A percentile compares a stretch with the other conserved stretches of the same genome.
These are phyloP conservation scores for Ophiorrhiza pumila DNA, from an alignment of 257 asterid species.

Conservation along the genomic window DNA sequence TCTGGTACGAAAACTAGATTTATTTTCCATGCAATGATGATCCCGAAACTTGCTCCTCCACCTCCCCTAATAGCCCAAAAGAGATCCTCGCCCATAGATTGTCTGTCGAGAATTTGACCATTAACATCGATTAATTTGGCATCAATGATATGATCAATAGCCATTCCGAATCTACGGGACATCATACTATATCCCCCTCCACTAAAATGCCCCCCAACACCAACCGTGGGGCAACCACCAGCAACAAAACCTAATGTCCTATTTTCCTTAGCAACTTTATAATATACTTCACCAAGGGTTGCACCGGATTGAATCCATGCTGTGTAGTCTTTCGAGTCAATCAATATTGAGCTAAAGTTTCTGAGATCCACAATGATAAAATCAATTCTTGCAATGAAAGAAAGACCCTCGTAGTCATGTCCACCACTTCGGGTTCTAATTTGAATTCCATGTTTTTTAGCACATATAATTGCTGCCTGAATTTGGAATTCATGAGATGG, in stretches of 20 bases:
- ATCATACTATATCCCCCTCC: conserved; percentile 49
- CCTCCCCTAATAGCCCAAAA: conserved; percentile 59
- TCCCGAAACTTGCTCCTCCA: conserved; percentile 45
- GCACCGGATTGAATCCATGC: conserved; percentile 50
- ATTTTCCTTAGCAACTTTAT: conserved; percentile 22
- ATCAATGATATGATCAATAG: conserved; percentile 39
- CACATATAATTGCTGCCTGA: conserved; percentile 29
- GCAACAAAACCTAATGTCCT: conserved; percentile 32
- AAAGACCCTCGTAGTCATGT: conserved; percentile 49
- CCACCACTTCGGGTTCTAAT: conserved; percentile 43
- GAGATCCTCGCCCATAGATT: conserved; percentile 51
- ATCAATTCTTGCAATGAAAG: conserved; percentile 24
- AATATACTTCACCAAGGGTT: conserved; percentile 37
- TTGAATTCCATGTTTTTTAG: conserved; percentile 26
- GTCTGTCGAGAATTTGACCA: conserved; percentile 28
- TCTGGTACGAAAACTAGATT: conserved; percentile 26
- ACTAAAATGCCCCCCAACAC: conserved; percentile 49
- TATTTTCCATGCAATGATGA: conserved; percentile 37
- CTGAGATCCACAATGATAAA: conserved; percentile 37
- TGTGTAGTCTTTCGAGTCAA: conserved; percentile 21
- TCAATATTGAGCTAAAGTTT: conserved; percentile 25
- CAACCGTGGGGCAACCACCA: conserved; percentile 43
- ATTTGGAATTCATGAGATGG: conserved; percentile 33
- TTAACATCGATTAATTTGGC: conserved; percentile 30
- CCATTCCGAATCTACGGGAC: conserved; percentile 28